phyloP scores from a whole-genome alignment of 225 moss, liverwort and hornwort species.

The Physcomitrellopsis africana region DNA sequence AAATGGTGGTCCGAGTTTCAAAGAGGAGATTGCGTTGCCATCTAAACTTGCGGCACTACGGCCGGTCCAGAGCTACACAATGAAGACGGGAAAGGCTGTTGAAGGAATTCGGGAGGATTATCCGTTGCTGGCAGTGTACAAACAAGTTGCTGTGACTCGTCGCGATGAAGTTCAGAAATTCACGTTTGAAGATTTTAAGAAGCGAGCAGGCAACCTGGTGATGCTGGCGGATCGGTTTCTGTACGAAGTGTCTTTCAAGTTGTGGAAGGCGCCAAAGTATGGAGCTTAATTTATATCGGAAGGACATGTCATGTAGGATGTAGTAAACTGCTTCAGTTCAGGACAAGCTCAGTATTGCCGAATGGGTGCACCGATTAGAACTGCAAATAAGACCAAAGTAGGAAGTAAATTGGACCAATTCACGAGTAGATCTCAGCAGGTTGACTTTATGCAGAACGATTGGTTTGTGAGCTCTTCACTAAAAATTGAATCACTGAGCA shows the following conservation, averaged over 20 bases:
- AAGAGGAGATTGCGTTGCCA: slow-evolving; percentile 40
- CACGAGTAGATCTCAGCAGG: too few relatives aligned
- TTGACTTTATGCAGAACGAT: too few relatives aligned
- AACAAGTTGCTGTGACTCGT: slow-evolving; percentile 88
- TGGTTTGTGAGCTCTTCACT: too few relatives aligned
- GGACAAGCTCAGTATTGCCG: too few relatives aligned
- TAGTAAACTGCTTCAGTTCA: too few relatives aligned
- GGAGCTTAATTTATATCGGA: slow-evolving; percentile 64
- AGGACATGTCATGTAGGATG: too few relatives aligned
- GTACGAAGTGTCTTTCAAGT: slow-evolving; percentile 92
- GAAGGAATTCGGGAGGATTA: slow-evolving; percentile 76
- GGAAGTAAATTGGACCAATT: too few relatives aligned
- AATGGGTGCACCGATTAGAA: too few relatives aligned
- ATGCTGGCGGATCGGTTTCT: slow-evolving; percentile 86
- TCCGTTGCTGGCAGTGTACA: slow-evolving; percentile 79
- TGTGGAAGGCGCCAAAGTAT: slow-evolving; percentile 97
- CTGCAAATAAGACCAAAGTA: too few relatives aligned
- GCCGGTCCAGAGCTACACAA: slow-evolving; percentile 80
- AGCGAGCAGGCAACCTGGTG: slow-evolving; percentile 73
- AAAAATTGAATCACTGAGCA: too few relatives aligned
- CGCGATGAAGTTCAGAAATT: slow-evolving; percentile 75
- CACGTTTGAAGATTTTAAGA: slow-evolving; percentile 66
- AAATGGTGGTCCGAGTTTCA: slow-evolving; percentile 36
- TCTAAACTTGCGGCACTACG: slow-evolving; percentile 57
- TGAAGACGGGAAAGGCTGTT: slow-evolving; percentile 76